Base-by-base conservation (phyloP, 805 yeast species). In the Saturnispora serradocipensis region DNA sequence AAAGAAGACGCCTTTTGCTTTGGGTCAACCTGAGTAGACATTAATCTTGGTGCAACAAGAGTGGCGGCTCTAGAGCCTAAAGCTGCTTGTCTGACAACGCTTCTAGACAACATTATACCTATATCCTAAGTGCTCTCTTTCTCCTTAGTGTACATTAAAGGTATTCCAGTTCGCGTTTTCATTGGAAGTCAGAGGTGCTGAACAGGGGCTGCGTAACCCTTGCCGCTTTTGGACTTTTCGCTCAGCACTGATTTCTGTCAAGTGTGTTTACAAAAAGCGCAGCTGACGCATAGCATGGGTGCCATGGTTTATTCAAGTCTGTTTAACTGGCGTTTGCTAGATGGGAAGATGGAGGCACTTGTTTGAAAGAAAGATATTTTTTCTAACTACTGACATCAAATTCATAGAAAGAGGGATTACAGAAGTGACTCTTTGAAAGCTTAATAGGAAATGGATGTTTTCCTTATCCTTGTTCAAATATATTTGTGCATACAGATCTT, bases 1-100 rank as follows among this genome's bases (percentile, higher is more conserved):
- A 91, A 81, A 49, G 96, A 81, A 66, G 80, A 72, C 54, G 99
- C 99, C 79, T 88, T 88, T 61, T 84, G 78, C 76, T 88, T 85
- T 72, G 97, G 96, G 64, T 90, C 96, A 56, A 72, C 76, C 61
- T 84, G 86, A 43, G 67, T 59, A 45, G 88, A 80, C 68, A 81
- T 68, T 66, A 69, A 74, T 76, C 91, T 85, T 59, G 80, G 67
- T 58, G 86, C 86, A 64, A 78, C 69, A 67, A 68, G 66, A 20
- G 42, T 38, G 54, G 62, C 59, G 48, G 55, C 39, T 18, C 67
- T 54, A 57, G 61, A 61, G 54, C 55, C 51, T 47, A 60, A 59
- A 40, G 58, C 54, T 48, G 67, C 58, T 53, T 72, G 68, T 65
- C 73, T 71, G 55, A 67, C 57, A 60, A 68, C 67, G 28, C 49